phyloP scores from a whole-genome alignment of 2,329 filamentous ascomycete genomes.

The Pyrenochaeta sp. region DNA sequence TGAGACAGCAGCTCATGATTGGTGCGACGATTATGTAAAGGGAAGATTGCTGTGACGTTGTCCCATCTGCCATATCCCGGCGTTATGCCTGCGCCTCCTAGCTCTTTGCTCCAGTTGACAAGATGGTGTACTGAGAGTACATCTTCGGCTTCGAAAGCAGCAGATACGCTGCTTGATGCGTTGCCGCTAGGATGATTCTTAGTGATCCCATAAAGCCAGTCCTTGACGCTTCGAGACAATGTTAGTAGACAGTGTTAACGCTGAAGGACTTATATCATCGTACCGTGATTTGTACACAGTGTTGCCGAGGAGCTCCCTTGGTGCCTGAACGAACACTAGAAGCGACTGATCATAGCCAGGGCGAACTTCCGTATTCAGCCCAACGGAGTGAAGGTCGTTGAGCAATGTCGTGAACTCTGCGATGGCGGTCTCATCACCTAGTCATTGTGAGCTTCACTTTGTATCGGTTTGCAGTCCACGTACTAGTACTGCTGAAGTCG shows the following conservation, averaged over 20 bases:
- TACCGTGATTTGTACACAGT: conserved; percentile 44
- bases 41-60: conserved; percentile 76
- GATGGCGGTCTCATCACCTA: conserved; percentile 31
- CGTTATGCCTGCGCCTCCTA: conserved; percentile 82
- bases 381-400: conserved; percentile 35
- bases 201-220: conserved; percentile 83
- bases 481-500: conserved; percentile 38
- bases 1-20: conserved; percentile 79
- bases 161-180: conserved; percentile 57
- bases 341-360: conserved; percentile 41
- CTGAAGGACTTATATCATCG: not conserved
- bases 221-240: conserved; percentile 68
- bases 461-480: conserved; percentile 9
- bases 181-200: conserved; percentile 64
- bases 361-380: conserved; percentile 44
- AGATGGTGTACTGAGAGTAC: conserved; percentile 79
- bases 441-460: conserved; percentile 4
- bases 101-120: conserved; percentile 74
- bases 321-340: conserved; percentile 42
- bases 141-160: conserved; percentile 79
- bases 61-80: conserved; percentile 75
- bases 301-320: conserved; percentile 40
- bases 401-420: conserved; percentile 31
- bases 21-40: conserved; percentile 78
- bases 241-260: not conserved